Base-by-base conservation (phyloP, 805 yeast species). In the Kodamaea lidongshanica region DNA sequence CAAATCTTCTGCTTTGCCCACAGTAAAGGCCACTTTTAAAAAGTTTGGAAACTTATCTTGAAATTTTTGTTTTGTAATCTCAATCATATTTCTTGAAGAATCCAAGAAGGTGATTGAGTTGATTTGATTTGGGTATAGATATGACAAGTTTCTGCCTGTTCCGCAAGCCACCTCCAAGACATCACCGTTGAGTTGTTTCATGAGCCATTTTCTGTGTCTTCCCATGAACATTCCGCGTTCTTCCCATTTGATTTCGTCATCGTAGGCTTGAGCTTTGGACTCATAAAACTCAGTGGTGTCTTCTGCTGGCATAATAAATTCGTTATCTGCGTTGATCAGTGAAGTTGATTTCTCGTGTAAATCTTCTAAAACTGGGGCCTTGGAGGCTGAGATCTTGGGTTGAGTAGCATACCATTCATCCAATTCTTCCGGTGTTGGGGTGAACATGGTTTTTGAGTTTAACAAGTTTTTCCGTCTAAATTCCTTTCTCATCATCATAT, bases 101-200 rank as follows among this genome's bases (percentile, higher is more conserved):
- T 92, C 98, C 27, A 88, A 57, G 44, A 83, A 85, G 0, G 97
- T 89, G 21, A 85, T 71, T 0, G 95, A 81, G 27, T 70, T 67
- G 17, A 89, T 59, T 16, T 62, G 51, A 2, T 71, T 65, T 12
- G 77, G 71, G 31, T 78, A 70, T 43, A 86, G 57, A 50, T 79
- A 88, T 27, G 79, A 77, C 34, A 89, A 71, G 51, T 92, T 92
- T 55, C 97, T 71, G 5, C 98, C 97, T 0, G 98, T 92, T 35
- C 98, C 98, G 50, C 94, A 84, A 0, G 96, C 80, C 7, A 89
- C 92, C 55, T 92, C 98, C 34, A 92, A 61, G 2, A 87, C 96
- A 50, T 92, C 96, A 13, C 98, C 98, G 35, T 65, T 61, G 28
- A 79, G 71, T 38, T 81, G 82, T 20, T 65, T 71, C 87, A 83